phyloP scores from a whole-genome alignment of 1,284 basidiomycete species.

The Taiwanofungus camphoratus region DNA sequence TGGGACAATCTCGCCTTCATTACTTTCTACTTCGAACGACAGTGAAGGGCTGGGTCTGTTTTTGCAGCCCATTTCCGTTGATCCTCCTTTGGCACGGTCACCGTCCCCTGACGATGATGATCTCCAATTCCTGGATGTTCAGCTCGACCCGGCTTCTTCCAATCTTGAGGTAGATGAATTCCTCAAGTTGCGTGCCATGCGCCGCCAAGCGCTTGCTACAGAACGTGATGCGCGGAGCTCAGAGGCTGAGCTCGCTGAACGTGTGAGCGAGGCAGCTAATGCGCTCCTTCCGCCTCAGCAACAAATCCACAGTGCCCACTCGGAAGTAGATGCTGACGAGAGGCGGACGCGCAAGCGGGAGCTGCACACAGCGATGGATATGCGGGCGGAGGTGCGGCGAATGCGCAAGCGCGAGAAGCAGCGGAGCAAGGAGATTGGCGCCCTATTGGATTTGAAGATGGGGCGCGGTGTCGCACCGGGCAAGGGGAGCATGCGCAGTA shows the following conservation, averaged over 20 bases:
- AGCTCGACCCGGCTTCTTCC: slow-evolving; percentile 35
- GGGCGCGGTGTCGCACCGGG: slow-evolving; percentile 19
- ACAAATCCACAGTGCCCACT: slow-evolving; percentile 6
- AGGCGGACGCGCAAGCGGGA: slow-evolving; percentile 25
- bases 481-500: slow-evolving; percentile 29
- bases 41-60: slow-evolving; percentile 21
- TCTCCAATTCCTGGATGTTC: slow-evolving; percentile 27
- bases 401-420: slow-evolving; percentile 45
- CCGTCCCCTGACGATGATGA: slow-evolving; percentile 43
- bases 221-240: slow-evolving; percentile 35
- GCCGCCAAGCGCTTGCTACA: slow-evolving; percentile 32
- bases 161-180: slow-evolving; percentile 26
- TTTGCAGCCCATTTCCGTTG: slow-evolving; percentile 19
- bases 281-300: slow-evolving; percentile 19
- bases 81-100: slow-evolving; percentile 33
- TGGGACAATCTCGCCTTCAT: slow-evolving; percentile 8
- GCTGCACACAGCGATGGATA: slow-evolving; percentile 33
- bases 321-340: slow-evolving; percentile 16
- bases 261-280: slow-evolving; percentile 19
- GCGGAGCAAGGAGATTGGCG: slow-evolving; percentile 43
- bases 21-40: slow-evolving; percentile 7
- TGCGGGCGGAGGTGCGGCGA: slow-evolving; percentile 39
- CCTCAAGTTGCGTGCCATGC: slow-evolving; percentile 31
- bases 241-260: slow-evolving; percentile 31
- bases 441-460: slow-evolving; percentile 46